Evolutionary conservation across 306 rosid species (phyloP), one percentile per base, ranked within the genome.

Genomic region (Ammopiptanthus mongolicus): DNA sequence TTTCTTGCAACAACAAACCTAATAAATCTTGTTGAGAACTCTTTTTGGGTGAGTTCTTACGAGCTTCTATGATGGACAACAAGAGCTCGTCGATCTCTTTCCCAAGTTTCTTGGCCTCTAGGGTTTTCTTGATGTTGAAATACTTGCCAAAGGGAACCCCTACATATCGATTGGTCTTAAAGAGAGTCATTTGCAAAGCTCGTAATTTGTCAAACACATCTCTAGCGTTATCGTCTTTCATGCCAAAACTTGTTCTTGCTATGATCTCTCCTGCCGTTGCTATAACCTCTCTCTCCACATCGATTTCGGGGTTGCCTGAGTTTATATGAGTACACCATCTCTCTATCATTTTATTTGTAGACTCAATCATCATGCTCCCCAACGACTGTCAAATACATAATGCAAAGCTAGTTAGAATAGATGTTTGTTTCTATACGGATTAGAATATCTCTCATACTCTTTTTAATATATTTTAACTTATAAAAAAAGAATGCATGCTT

Each of bases 241-340:
- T 67, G 10, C 97, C 93, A 23, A 91, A 91, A 75, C 89, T 93
- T 29, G 98, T 87, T 77, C 83, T 84, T 7, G 96, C 92, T 9
- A 93, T 93, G 69, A 90, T 89, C 37, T 90, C 96, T 31, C 96
- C 96, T 0, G 95, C 95, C 0, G 82, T 75, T 1, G 84, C 47
- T 10, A 88, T 81, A 0, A 93, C 61, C 74, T 89, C 93, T 41
- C 14, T 69, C 75, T 93, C 98, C 8, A 87, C 78, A n/a, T 93
- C 93, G 14, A 93, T 80, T 71, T 89, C 97, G 1, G 31, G 71
- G 9, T 76, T 44, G 21, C 91, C 96, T 0, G 78, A 82, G 33
- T 78, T 83, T 48, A 85, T 69, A 41, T 62, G 74, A 21, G 25
- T 64, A 0, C 31, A n/a, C 97, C 98, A 93, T 57, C 84, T 70